Conservation (phyloP, 345 rosid genomes). For the Eucalyptus decipiens region DNA sequence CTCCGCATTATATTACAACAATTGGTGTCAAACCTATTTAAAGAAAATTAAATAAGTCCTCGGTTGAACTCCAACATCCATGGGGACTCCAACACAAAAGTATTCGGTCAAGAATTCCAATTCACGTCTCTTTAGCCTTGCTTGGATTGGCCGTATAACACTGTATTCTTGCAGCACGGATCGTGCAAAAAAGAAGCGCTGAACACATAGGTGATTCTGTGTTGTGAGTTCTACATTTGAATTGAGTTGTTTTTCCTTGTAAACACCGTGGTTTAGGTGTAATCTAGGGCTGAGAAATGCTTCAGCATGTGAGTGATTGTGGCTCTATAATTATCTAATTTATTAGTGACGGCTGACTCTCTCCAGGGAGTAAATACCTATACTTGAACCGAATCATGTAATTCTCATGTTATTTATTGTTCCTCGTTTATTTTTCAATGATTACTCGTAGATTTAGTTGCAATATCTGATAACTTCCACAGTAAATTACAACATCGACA, state of each 20-base stretch:
- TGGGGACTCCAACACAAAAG: not conserved
- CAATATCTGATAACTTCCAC: not conserved
- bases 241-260: not conserved
- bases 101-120: not conserved
- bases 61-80: not conserved
- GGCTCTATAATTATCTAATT: not conserved
- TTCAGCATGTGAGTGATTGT: rapidly evolving
- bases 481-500: not conserved
- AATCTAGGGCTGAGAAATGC: not conserved
- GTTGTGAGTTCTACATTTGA: not conserved
- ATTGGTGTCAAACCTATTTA: not conserved
- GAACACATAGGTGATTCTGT: not conserved
- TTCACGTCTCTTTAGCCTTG: not conserved
- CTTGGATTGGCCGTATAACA: not conserved
- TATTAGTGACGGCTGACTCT: not conserved
- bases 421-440: not conserved
- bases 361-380: not conserved
- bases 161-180: not conserved
- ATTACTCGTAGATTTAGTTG: not conserved
- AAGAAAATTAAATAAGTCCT: not conserved
- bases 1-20: not conserved
- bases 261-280: not conserved
- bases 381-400: rapidly evolving
- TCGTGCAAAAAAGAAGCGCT: not conserved
- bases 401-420: not conserved